Evolutionary conservation across 1,284 basidiomycete genomes (phyloP).

Genomic region (Wallemia ichthyophaga): DNA sequence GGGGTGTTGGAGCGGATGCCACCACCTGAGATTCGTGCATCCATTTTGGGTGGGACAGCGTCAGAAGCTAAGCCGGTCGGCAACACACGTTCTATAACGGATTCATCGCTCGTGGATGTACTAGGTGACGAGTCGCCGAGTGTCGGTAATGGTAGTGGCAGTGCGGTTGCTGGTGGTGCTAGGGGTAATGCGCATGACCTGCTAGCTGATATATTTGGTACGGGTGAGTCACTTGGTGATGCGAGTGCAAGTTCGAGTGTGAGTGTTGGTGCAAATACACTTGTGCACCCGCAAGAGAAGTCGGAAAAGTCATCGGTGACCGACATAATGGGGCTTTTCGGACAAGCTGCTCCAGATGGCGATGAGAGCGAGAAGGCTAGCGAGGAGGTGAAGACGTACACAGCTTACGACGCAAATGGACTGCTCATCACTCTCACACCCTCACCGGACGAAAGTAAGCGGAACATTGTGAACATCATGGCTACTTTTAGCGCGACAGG

Average conservation of each 20-base stretch:
- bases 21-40: constrained; percentile 76
- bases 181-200: constrained; percentile 56
- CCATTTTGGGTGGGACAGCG: constrained; percentile 61
- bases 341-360: constrained; percentile 18
- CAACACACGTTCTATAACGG: constrained; percentile 42
- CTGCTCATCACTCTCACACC: constrained; percentile 71
- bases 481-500: constrained; percentile 54
- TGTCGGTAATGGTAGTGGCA: constrained; percentile 5
- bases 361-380: constrained; percentile 13
- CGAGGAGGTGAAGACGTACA: constrained; percentile 36
- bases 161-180: constrained; percentile 13
- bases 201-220: constrained; percentile 75
- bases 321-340: constrained; percentile 78
- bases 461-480: constrained; percentile 64
- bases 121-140: constrained; percentile 35
- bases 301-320: constrained; percentile 31
- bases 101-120: constrained; percentile 30
- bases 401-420: constrained; percentile 71
- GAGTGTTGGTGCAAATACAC: too few species aligned
- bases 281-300: constrained; percentile 13
- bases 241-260: too few species aligned
- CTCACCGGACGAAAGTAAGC: constrained; percentile 39
- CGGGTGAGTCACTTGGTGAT: constrained; percentile 13
- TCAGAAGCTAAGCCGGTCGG: constrained; percentile 83
- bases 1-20: constrained; percentile 96